Conservation (phyloP, 2,329 filamentous ascomycete genomes). For the Fusarium scirpi region DNA sequence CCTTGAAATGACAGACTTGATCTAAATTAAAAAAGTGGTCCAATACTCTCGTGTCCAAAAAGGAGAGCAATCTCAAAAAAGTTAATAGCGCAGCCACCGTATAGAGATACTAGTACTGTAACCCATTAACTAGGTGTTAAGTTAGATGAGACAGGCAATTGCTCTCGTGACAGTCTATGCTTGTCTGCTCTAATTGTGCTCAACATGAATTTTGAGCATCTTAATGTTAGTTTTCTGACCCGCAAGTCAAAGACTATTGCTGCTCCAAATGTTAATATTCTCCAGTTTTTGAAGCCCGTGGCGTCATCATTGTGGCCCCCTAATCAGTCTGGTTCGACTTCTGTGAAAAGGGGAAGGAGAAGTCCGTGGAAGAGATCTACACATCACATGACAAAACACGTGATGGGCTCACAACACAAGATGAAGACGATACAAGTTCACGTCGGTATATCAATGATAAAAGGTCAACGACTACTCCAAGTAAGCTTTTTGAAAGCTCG, state of each 20-base stretch:
- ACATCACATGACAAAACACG: constrained; percentile 27
- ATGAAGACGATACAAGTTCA: background rate
- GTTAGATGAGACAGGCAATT: constrained; percentile 37
- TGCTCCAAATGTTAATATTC: background rate
- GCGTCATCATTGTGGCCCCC: constrained; percentile 32
- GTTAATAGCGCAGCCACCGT: constrained; percentile 23
- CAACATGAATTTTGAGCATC: constrained; percentile 11
- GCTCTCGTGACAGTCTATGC: constrained; percentile 34
- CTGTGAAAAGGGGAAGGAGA: constrained; percentile 21
- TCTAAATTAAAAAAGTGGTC: constrained; percentile 43
- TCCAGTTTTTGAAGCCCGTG: constrained; percentile 13
- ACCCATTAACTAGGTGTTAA: background rate
- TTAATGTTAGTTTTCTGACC: constrained; percentile 12
- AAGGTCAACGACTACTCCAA: background rate
- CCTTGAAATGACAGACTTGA: constrained; percentile 23
- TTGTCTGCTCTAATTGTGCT: constrained; percentile 22
- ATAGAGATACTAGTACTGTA: background rate
- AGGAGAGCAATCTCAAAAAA: constrained; percentile 36
- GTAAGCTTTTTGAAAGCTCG: background rate
- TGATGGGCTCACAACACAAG: background rate
- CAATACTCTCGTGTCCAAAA: constrained; percentile 34
- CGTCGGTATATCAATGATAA: background rate
- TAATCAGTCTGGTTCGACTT: background rate
- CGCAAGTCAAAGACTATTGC: background rate
- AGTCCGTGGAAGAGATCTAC: background rate